Base-by-base conservation (phyloP, 2,329 filamentous ascomycete species). In the Paradendryphiella salina region DNA sequence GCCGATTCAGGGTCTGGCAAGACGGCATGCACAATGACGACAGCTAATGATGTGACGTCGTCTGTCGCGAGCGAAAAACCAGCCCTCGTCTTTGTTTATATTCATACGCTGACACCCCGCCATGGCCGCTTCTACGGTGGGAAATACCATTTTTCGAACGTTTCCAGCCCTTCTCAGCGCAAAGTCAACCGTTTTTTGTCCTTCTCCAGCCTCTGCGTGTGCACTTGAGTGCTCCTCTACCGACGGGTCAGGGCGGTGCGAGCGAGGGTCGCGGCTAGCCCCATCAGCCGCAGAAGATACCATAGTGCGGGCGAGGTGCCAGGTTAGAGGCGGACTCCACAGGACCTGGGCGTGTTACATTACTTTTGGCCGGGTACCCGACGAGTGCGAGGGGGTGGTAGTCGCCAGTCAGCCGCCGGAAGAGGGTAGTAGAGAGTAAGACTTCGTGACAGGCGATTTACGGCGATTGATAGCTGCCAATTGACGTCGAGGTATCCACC, bases 101-200 rank as follows among this genome's bases (percentile, higher is more conserved):
- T 52, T 53, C 41, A 39, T 14, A 45, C 50, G 48, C 46, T 56
- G 51, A 53, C 54, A 68, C 59, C 53, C 53, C 56, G 62, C 52
- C 46, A 41, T 50, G 47, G 47, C 36, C 48, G 40, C 40, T 57
- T 50, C 39, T 40, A 39, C 51, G 54, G 54, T 52, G 59, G 56
- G 45, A 57, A 53, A 46, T 53, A 55, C 52, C 59, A 56, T 14
- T 52, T 50, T 69, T 64, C 55, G 60, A 66, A 63, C 63, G 61
- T 65, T 63, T 71, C 66, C 60, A 69, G 69, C 55, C 64, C 54
- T 42, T 52, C 67, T 71, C 69, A 69, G 67, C 67, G 45, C 40
- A 32, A 23, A 49, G 44, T 49, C 43, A 49, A 51, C 45, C 37
- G 33, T 54, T 50, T 58, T 53, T 54, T 29, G 23, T 9, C 28